These are phyloP conservation scores for Ophioceras dolichostomum DNA, from an alignment of 2,329 filamentous ascomycete species.

Conservation along the genomic window DNA sequence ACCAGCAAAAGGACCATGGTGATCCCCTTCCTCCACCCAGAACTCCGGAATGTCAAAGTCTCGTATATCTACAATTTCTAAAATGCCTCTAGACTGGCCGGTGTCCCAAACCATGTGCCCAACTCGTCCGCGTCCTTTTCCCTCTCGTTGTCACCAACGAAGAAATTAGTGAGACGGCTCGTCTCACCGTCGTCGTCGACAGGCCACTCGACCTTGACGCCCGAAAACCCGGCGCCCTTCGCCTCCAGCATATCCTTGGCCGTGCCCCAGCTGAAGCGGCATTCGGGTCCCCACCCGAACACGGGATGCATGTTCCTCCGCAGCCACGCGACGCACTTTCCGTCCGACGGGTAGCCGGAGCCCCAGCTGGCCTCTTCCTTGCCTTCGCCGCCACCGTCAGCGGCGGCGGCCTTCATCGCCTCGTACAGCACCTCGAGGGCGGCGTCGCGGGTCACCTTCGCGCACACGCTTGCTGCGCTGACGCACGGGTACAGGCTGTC, in stretches of 20 bases:
- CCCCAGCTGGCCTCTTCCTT: slow-evolving; percentile 52
- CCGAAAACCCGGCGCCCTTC: slow-evolving; percentile 44
- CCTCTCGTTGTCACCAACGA: slow-evolving; percentile 27
- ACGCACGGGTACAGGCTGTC: slow-evolving; percentile 89
- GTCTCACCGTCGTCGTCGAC: slow-evolving; percentile 57
- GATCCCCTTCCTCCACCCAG: no score
- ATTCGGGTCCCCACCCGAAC: slow-evolving; percentile 92
- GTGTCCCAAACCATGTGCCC: slow-evolving; percentile 69
- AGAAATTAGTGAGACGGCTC: slow-evolving; percentile 65
- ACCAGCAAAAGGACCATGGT: no score
- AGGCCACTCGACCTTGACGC: slow-evolving; percentile 75
- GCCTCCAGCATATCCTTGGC: slow-evolving; percentile 83
- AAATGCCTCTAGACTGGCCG: slow-evolving; percentile 58
- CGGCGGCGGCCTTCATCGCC: slow-evolving; percentile 22
- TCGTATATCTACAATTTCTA: not conserved
- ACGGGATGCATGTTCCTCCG: slow-evolving; percentile 79
- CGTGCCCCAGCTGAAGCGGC: slow-evolving; percentile 91
- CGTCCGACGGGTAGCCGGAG: slow-evolving; percentile 87
- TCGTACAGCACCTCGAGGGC: slow-evolving; percentile 71
- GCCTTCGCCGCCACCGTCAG: slow-evolving; percentile 13
- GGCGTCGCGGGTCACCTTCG: slow-evolving; percentile 89
- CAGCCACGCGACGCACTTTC: slow-evolving; percentile 68
- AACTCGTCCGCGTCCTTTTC: slow-evolving; percentile 50
- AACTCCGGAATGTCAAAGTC: no score
- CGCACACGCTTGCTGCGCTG: slow-evolving; percentile 85